Conservation (phyloP, 176 grass and related monocot species). For the Musa troglodytarum region DNA sequence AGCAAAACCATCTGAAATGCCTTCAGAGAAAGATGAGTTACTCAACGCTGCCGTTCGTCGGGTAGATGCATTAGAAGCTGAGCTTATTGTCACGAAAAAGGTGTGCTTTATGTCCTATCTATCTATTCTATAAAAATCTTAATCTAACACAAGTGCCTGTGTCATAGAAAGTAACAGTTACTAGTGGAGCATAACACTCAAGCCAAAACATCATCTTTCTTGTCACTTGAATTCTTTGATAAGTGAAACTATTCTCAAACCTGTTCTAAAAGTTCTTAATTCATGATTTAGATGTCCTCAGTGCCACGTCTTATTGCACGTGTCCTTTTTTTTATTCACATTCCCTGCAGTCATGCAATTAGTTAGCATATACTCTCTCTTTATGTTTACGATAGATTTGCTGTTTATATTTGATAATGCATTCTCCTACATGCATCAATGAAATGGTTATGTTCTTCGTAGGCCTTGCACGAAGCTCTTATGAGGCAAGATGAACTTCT, state of each 20-base stretch:
- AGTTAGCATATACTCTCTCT: not conserved
- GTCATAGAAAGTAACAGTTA: no score
- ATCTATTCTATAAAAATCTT: not conserved
- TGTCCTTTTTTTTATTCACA: no score
- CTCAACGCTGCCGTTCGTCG: slow-evolving; percentile 83
- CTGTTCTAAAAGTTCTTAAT: no score
- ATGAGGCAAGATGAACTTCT: slow-evolving; percentile 97
- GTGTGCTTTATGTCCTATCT: slow-evolving; percentile 15
- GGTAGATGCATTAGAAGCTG: slow-evolving; percentile 92
- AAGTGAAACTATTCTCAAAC: no score
- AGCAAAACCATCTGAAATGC: slow-evolving; percentile 87
- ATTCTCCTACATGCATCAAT: not conserved
- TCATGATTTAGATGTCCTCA: no score
- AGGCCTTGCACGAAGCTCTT: slow-evolving; percentile 90
- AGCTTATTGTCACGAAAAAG: slow-evolving; percentile 99
- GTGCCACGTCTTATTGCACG: no score
- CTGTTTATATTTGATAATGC: not conserved
- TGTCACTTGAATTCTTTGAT: no score
- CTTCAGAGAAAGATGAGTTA: slow-evolving; percentile 90
- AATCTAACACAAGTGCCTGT: not conserved
- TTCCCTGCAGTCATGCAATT: not conserved
- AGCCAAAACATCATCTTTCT: no score
- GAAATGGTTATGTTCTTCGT: not conserved
- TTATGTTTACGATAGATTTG: not conserved
- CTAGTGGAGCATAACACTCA: no score